A percentile compares a stretch with the other conserved stretches of the same genome.
Evolutionary conservation across 208 protist species (phyloP).

Genomic region (Leishmania mexicana): DNA sequence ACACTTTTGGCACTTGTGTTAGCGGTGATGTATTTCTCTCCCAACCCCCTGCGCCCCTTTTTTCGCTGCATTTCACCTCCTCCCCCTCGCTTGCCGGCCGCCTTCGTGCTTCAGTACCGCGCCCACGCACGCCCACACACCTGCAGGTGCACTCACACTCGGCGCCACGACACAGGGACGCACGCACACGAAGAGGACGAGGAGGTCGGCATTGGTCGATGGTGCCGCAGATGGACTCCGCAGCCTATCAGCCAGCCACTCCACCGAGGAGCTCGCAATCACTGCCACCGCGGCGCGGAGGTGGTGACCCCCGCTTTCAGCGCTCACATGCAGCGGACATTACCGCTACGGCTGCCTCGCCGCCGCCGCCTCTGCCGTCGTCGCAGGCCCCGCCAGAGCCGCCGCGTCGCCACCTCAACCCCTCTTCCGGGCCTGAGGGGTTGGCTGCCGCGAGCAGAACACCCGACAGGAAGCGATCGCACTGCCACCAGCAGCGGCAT

Average conservation of each 20-base stretch:
- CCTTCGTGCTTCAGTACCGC: not conserved
- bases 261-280: conserved; percentile 6
- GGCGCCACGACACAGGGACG: too few species aligned
- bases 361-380: not conserved
- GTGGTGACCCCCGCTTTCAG: conserved; percentile 6
- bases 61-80: too few species aligned
- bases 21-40: too few species aligned
- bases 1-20: not conserved
- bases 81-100: too few species aligned
- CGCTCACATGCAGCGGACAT: conserved; percentile 12
- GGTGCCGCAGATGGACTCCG: not conserved
- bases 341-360: not conserved
- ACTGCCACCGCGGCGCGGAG: conserved; percentile 2
- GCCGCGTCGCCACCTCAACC: not conserved
- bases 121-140: conserved; percentile 6
- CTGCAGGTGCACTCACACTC: too few species aligned
- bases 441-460: not conserved
- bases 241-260: not conserved
- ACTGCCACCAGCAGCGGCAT: not conserved
- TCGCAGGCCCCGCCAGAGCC: conserved; percentile 4
- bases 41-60: too few species aligned
- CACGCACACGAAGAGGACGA: too few species aligned
- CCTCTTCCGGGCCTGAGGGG: not conserved
- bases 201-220: not conserved
- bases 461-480: not conserved